Base-by-base conservation (phyloP, 176 grass and related monocot species). In the Pontederia crassipes region DNA sequence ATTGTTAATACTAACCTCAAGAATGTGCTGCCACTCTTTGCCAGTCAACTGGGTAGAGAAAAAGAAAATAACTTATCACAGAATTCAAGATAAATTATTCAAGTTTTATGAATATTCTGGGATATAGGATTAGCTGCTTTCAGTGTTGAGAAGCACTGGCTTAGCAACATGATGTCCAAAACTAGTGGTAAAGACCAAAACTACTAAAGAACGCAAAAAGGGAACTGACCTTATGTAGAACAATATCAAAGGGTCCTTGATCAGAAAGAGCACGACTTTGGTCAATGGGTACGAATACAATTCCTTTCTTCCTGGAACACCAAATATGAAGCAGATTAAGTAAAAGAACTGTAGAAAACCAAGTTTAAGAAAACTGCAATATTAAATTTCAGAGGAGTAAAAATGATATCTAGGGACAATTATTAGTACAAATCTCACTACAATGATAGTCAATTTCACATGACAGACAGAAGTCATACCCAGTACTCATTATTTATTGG, bases 201-300 rank as follows among this genome's bases (percentile, higher is more conserved):
- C 16, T 3, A 14, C 58, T 10, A 59, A 50, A 32, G 15, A 20
- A 12, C 13, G 16, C 8, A 48, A 14, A 28, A 12, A 9, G 17
- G n/a, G 46, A 12, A 12, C 72, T 62, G 59, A 95, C 91, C 91
- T 95, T 95, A 61, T 95, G 91, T 73, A 95, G 72, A 71, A 95
- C 83, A 56, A 95, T 76, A 75, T 95, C 86, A 79, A 95, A 95
- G 61, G 91, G 91, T 15, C 91, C 91, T 87, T 95, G 91, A 68
- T 95, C 78, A 13, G 72, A 72, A 11, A 95, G 83, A 54, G 86
- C 78, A 48, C 55, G 58, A 58, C 61, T 74, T 26, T 78, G 80
- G 62, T 87, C 83, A 69, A 95, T 95, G 61, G 83, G 63, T 60
- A 95, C 67, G 26, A 95, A 90, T 72, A 48, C 71, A 81, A 95